Evolutionary conservation across 2,329 filamentous ascomycete genomes (phyloP), one percentile per base, ranked within the genome.

Genomic region (Corniculantispora saksenae): DNA sequence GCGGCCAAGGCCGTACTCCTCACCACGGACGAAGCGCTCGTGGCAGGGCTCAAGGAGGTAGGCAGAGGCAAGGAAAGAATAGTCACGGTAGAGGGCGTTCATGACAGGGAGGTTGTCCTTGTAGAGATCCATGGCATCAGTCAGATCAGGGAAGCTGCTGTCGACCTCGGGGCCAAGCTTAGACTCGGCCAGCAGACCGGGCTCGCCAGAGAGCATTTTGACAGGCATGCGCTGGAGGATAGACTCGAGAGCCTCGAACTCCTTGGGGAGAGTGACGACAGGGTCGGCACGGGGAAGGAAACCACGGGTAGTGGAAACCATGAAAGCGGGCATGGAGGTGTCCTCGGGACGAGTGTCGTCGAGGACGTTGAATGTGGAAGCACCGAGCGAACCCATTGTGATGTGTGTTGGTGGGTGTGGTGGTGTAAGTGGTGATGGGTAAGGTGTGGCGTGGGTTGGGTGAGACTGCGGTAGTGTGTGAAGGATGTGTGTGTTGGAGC

Each of bases 1-100:
- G 53, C 93, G 82, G 3, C 89, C 93, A 53, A 97, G 80, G 0
- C 93, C 93, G 75, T 97, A 97, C 1, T 84, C 83, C 74, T 91
- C 88, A 0, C 89, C 90, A 76, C 86, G 89, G 67, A 90, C 71
- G 72, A 88, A 89, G 47, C 84, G 85, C 79, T 92, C 84, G 78
- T 95, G 94, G 77, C 94, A 97, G 13, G 94, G 94, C 82, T 97
- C 94, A 35, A 97, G 87, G 35, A 97, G 83, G 75, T 97, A 97
- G 0, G 93, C 91, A 27, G 92, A 96, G 6, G 93, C 91, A 35
- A 97, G 80, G 82, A 97, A 97, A 17, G 91, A 91, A 77, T 97
- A 97, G 80, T 97, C 94, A 23, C 94, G 86, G 77, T 97, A 97
- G 56, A 96, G 80, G 40, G 93, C 93, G 72, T 94, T 95, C 82